phyloP scores from a whole-genome alignment of 2,329 filamentous ascomycete genomes.

The Phyllachora maydis region DNA sequence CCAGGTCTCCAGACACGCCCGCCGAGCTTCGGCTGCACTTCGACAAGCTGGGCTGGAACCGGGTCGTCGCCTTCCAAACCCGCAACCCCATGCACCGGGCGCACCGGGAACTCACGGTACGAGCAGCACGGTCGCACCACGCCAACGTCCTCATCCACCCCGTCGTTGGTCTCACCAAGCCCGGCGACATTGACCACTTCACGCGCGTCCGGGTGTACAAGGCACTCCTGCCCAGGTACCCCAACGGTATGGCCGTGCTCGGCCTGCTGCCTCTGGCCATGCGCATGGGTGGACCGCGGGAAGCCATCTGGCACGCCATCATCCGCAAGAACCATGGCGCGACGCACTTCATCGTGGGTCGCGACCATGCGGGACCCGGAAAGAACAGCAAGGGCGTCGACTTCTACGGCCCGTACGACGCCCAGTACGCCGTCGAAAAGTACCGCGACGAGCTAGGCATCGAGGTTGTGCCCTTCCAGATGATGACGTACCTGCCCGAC shows the following conservation, averaged over 20 bases:
- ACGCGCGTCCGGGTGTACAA: constrained; percentile 98
- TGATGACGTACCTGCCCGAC: constrained; percentile 98
- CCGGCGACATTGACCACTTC: constrained; percentile 98
- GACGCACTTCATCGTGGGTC: constrained; percentile 97
- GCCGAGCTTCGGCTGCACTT: constrained; percentile 91
- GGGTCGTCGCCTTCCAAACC: constrained; percentile 97
- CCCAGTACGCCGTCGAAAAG: constrained; percentile 89
- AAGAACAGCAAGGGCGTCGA: constrained; percentile 96
- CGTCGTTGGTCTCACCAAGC: constrained; percentile 95
- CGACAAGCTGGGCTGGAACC: constrained; percentile 97
- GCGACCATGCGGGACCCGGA: constrained; percentile 92
- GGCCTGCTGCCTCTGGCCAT: constrained; percentile 90
- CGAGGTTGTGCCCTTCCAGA: constrained; percentile 97
- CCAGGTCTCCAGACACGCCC: constrained; percentile 48
- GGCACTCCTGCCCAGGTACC: constrained; percentile 86
- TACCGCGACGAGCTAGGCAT: constrained; percentile 94
- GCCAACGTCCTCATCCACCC: constrained; percentile 99
- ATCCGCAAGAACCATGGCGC: constrained; percentile 99
- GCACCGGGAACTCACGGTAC: constrained; percentile 92
- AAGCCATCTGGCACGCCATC: constrained; percentile 99
- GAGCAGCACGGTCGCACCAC: constrained; percentile 84
- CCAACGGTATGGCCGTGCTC: constrained; percentile 96
- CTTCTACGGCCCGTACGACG: constrained; percentile 96
- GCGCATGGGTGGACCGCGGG: constrained; percentile 96
- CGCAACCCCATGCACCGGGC: constrained; percentile 98